These are phyloP conservation scores for Calamus simplicifolius DNA, from an alignment of 176 grass and related monocot genomes.

Conservation along the genomic window DNA sequence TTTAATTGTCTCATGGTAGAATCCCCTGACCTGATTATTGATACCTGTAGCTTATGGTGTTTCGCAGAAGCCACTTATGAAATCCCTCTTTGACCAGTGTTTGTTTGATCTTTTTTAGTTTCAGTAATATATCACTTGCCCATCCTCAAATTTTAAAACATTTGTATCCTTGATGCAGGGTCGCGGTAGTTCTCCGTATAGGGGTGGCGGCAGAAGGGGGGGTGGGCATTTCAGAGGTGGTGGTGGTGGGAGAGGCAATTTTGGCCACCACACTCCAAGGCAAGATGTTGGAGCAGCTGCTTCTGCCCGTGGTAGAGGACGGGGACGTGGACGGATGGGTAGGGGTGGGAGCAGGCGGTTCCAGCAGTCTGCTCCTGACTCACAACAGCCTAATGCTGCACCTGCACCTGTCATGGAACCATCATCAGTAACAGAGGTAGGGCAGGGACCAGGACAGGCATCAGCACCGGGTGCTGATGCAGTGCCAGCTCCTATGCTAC, in stretches of 20 bases:
- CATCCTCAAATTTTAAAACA: neutral
- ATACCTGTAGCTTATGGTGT: too few relatives aligned
- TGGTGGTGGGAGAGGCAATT: constrained; percentile 22
- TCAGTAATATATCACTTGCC: too few relatives aligned
- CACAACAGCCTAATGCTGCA: neutral
- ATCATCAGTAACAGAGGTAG: neutral
- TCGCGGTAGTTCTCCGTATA: neutral
- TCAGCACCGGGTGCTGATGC: constrained; percentile 7
- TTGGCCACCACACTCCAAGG: constrained; percentile 10
- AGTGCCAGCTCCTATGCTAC: neutral
- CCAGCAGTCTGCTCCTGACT: neutral
- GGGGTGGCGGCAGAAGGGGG: constrained; percentile 14
- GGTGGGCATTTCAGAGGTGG: constrained; percentile 20
- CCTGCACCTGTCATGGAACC: neutral
- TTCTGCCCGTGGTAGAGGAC: constrained; percentile 8
- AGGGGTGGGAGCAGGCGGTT: constrained; percentile 1
- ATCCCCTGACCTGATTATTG: too few relatives aligned
- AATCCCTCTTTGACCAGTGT: too few relatives aligned
- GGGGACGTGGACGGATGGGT: constrained; percentile 16
- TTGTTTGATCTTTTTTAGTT: too few relatives aligned
- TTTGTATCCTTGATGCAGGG: constrained; percentile 2
- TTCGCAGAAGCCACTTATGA: too few relatives aligned
- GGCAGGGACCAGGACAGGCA: neutral
- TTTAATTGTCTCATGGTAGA: too few relatives aligned
- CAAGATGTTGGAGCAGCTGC: constrained; percentile 14